Conservation (phyloP, 164 flowering plant genomes). For the Piper betle region DNA sequence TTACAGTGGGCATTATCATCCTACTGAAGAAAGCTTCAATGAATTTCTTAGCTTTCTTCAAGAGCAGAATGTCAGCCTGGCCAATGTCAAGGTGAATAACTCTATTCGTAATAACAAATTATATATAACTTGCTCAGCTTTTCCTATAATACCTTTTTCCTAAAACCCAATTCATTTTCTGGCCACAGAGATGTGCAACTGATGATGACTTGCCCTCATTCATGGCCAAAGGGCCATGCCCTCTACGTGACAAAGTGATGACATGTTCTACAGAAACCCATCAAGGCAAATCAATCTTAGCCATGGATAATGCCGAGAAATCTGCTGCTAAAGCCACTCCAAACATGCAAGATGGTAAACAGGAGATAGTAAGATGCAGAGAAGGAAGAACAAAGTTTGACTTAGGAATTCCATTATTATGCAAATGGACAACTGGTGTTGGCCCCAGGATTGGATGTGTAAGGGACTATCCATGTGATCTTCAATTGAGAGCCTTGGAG, state of each 20-base stretch:
- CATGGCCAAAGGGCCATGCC: not conserved
- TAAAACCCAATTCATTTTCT: not conserved
- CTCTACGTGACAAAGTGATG: not conserved
- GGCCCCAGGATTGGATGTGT: constrained; percentile 87
- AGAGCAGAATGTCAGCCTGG: constrained; percentile 48
- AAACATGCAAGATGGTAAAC: too few species aligned
- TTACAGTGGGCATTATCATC: constrained; percentile 76
- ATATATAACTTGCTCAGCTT: not conserved
- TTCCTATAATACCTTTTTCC: not conserved
- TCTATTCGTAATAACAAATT: not conserved
- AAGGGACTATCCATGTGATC: constrained; percentile 64
- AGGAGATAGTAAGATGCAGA: not conserved
- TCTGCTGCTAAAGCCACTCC: not conserved
- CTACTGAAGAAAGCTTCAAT: constrained; percentile 60
- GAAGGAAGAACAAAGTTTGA: constrained; percentile 15
- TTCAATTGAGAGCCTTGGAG: constrained; percentile 68
- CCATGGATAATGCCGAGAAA: not conserved
- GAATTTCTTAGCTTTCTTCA: constrained; percentile 51
- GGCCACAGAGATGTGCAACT: constrained; percentile 40
- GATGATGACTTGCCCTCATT: constrained; percentile 37
- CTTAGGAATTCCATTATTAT: constrained; percentile 33
- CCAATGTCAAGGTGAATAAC: constrained; percentile 50
- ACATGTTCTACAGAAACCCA: not conserved
- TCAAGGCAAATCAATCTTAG: not conserved
- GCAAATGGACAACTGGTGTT: constrained; percentile 73